Base-by-base conservation (phyloP, 805 yeast species). In the Wickerhamia fluorescens region DNA sequence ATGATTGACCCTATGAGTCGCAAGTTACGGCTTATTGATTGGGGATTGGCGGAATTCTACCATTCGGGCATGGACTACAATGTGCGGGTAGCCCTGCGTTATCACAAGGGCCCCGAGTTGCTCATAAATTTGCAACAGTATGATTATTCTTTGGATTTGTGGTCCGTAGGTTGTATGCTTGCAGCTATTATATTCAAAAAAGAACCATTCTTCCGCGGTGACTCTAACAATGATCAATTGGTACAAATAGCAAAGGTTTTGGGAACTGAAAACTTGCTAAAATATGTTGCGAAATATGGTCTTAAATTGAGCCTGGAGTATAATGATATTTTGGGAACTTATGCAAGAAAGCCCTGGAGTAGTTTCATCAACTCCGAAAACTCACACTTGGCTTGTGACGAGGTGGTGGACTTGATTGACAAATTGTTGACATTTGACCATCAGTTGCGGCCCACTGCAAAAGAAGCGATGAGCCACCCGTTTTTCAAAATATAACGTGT, bases 21-120 rank as follows among this genome's bases (percentile, higher is more conserved):
- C 53, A 75, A 72, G 47, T 60, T 88, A 42, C 71, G 95, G 39
- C 69, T 87, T 40, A 87, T 88, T 31, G 96, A 88, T 56, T 88
- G 96, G 96, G 96, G 96, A 6, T 61, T 88, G 29, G 96, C 96
- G 6, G 96, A 88, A 53, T 87, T 85, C 51, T 87, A 87, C 49
- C 96, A 88, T 51, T 76, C 85, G 14, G 86, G 86, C 9, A 81
- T 75, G 51, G 95, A 85, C 45, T 88, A 84, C 48, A 88, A 88
- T 48, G 96, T 88, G 13, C 70, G 96, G 40, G 96, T 88, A 11
- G 96, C 96, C 2, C 84, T 95, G 4, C 63, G 96, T 41, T 86
- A 85, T 52, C 88, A 81, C 56, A 88, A 88, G 56, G 96, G 96
- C 3, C 96, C 96, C 3, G 96, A 88, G 51, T 60, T 88, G 34